Conservation (phyloP, 441 rosid genomes). For the Isatis lusitanica region DNA sequence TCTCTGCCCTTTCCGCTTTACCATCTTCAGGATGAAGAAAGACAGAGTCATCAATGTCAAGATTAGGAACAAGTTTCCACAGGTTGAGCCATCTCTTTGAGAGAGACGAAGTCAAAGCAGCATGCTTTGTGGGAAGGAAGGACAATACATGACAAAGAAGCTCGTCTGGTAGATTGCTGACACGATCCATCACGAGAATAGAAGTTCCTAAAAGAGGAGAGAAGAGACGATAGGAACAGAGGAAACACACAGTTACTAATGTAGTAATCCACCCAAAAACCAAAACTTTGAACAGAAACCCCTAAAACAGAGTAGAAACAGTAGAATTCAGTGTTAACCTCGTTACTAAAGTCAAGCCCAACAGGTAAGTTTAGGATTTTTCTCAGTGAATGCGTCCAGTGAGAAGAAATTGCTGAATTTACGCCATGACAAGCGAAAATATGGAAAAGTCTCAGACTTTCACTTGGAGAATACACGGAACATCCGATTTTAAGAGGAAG, state of each 20-base stretch:
- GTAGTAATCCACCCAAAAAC: neutral
- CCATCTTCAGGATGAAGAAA: neutral
- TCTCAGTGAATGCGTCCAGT: neutral
- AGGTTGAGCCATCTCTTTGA: neutral
- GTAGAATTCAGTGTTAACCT: neutral
- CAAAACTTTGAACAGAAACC: neutral
- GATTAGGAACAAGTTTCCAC: neutral
- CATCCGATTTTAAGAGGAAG: no score
- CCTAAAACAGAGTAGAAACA: neutral
- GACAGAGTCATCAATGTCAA: neutral
- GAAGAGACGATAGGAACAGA: neutral
- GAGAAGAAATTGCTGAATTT: neutral
- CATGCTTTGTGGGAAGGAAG: neutral
- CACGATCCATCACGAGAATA: neutral
- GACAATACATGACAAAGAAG: neutral
- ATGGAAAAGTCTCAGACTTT: neutral
- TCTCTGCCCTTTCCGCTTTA: neutral
- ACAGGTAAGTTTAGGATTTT: neutral
- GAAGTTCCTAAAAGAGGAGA: neutral
- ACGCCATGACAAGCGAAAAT: neutral
- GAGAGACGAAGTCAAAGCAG: neutral
- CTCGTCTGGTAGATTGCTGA: neutral
- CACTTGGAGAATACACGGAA: neutral
- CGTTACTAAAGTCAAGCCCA: neutral
- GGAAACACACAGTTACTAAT: neutral